Evolutionary conservation across 2,329 filamentous ascomycete genomes (phyloP).

Genomic region (Trichoderma atrobrunneum): DNA sequence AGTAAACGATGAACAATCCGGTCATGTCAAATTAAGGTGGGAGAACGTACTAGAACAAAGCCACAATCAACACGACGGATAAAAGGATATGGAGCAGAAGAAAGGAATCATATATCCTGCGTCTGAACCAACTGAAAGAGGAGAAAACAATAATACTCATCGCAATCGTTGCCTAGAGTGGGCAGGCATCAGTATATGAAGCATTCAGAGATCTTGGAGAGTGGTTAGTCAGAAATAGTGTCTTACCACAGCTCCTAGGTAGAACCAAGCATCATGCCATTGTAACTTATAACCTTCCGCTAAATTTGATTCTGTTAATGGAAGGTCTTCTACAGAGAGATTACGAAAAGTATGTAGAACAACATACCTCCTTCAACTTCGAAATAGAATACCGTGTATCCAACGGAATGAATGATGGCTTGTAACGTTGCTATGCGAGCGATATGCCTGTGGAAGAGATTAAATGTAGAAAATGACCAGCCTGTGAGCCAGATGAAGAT

Average conservation of each 20-base stretch:
- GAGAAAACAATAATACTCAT: constrained; percentile 17
- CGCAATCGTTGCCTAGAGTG: constrained; percentile 5
- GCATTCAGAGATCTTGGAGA: background rate
- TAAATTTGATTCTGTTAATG: background rate
- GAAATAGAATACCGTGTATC: constrained; percentile 23
- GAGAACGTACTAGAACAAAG: constrained; percentile 37
- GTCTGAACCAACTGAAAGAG: constrained; percentile 14
- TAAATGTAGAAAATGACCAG: constrained; percentile 62
- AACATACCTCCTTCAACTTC: background rate
- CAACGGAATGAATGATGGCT: constrained; percentile 49
- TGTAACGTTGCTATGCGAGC: constrained; percentile 57
- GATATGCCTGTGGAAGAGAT: constrained; percentile 60
- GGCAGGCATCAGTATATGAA: background rate
- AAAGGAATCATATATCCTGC: constrained; percentile 44
- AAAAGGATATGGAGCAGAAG: constrained; percentile 45
- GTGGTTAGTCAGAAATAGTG: background rate
- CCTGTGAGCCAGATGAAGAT: constrained; percentile 59
- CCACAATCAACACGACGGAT: constrained; percentile 41
- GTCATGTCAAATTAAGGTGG: constrained; percentile 29
- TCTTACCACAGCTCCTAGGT: constrained; percentile 18
- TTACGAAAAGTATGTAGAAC: background rate
- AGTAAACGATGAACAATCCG: background rate
- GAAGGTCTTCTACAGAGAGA: background rate
- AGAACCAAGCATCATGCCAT: background rate
- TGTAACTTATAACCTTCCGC: background rate